Percentiles rank a stretch among this genome's conserved stretches.
Conservation (phyloP, 345 rosid genomes). For the Raphanus raphanistrum region DNA sequence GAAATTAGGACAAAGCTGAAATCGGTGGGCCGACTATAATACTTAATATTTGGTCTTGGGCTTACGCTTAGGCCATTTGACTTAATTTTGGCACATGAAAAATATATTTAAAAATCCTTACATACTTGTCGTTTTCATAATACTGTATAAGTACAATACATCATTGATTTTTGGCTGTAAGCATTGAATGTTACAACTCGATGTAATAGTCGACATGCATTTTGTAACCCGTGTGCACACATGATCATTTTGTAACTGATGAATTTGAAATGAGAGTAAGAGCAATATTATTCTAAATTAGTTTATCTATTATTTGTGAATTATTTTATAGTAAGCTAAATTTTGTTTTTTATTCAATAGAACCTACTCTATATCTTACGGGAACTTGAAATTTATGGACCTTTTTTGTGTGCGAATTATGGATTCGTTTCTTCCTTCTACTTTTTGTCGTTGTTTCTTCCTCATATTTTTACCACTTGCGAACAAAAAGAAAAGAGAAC, state of each 20-base stretch:
- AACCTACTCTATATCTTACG: neutral
- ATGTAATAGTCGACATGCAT: neutral
- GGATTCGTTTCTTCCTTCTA: constrained; percentile 11
- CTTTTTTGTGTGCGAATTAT: neutral
- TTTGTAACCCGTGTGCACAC: neutral
- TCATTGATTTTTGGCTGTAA: neutral
- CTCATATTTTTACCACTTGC: constrained; percentile 1
- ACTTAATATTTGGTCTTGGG: neutral
- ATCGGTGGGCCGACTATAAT: neutral
- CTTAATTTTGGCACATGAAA: neutral
- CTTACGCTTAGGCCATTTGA: neutral
- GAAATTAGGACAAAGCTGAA: neutral
- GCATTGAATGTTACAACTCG: neutral
- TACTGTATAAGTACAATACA: too few species aligned
- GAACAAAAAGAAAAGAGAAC: constrained; percentile 13
- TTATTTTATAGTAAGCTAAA: neutral
- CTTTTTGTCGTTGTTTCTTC: neutral
- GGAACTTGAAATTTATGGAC: neutral
- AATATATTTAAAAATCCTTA: neutral
- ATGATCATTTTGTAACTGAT: neutral
- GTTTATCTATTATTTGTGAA: neutral
- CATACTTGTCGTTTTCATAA: neutral
- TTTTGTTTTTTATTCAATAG: neutral
- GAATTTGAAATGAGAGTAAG: neutral
- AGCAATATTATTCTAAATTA: neutral